Base-by-base conservation (phyloP, 2,329 filamentous ascomycete genomes). In the Fusarium lyarnte region DNA sequence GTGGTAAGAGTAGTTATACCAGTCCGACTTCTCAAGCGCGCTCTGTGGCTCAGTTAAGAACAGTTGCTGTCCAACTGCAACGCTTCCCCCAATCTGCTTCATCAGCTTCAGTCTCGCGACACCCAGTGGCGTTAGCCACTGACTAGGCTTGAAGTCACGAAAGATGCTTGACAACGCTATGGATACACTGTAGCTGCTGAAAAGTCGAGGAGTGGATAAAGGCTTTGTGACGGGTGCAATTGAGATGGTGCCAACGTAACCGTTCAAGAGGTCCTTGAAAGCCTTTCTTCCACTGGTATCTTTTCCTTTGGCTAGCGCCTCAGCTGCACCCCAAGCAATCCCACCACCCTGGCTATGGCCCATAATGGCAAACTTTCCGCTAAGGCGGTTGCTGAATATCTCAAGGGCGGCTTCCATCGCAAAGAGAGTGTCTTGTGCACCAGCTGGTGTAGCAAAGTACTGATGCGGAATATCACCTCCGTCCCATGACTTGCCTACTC, bases 271-370 rank as follows among this genome's bases (percentile, higher is more conserved):
- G 1, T 57, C 5, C 6, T n/a, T 25, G 17, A 69, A 74, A 5
- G 63, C 35, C 4, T 6, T 38, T 3, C 21, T 23, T 5, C 46
- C 46, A 27, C 36, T 36, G 9, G 47, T 23, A 11, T 51, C 41
- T 0, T 80, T 74, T 6, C 70, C 58, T 9, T 63, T 42, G 3
- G 73, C 79, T 33, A 82, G 78, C 9, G 74, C 57, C n/a, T 73
- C 69, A 0, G 69, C 68, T 2, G 58, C 58, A 17, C 42, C 63
- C 85, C 86, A 87, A 0, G 82, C 82, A 2, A 79, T 80, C 1
- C 79, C 80, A 12, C 84, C 85, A 12, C 85, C 86, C 71, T 87
- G 84, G 13, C 81, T 84, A 58, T 86, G 84, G 3, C 85, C 85
- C 64, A 84, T 79, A n/a, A 81, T 78, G 6, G 86, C 83, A 49